Evolutionary conservation across 116 monocot genomes (phyloP).

Genomic region (Papilionanthe hybrid): DNA sequence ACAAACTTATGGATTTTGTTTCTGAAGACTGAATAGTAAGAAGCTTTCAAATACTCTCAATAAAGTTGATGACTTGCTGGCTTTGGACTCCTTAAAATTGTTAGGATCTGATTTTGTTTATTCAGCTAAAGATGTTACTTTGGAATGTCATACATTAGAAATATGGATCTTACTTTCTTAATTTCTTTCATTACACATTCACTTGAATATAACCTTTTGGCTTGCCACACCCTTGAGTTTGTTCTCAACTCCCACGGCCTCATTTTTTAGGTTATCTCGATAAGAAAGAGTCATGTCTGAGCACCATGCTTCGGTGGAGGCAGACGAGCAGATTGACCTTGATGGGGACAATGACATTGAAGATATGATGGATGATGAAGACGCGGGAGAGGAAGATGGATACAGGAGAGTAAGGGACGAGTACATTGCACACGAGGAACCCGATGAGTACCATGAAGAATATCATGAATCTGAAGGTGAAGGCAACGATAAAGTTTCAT

Average conservation of each 20-base stretch:
- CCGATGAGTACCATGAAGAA: constrained; percentile 21
- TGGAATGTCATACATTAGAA: neutral
- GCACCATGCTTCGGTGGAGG: constrained; percentile 37
- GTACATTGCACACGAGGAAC: constrained; percentile 16
- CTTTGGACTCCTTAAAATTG: neutral
- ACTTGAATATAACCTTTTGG: neutral
- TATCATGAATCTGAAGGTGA: constrained; percentile 30
- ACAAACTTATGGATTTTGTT: neutral
- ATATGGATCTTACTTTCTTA: neutral
- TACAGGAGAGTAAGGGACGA: constrained; percentile 26
- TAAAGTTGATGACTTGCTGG: neutral
- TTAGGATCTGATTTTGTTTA: neutral
- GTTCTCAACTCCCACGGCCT: neutral
- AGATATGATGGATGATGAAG: constrained; percentile 79
- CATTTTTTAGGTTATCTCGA: constrained; percentile 5
- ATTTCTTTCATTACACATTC: neutral
- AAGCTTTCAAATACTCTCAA: neutral
- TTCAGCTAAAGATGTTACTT: neutral
- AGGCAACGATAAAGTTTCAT: constrained; percentile 21
- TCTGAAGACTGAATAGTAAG: neutral
- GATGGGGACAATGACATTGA: constrained; percentile 95
- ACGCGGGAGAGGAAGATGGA: constrained; percentile 43
- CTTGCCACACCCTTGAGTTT: neutral
- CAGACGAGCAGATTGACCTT: constrained; percentile 83
- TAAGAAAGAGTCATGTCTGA: constrained; percentile 37